Conservation (phyloP, 805 yeast genomes). For the Nakazawaea holstii region DNA sequence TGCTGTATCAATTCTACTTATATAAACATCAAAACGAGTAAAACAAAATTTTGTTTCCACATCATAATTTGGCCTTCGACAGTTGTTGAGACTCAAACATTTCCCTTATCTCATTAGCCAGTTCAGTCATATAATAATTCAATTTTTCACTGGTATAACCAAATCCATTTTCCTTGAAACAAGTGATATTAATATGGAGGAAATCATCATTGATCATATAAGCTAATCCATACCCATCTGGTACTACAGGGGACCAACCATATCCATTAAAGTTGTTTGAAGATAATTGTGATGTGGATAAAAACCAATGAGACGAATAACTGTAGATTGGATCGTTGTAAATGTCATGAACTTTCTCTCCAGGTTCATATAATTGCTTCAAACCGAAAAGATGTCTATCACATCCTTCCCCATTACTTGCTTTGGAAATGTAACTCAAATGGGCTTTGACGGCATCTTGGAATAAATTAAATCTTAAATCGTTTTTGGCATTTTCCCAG, state of each 20-base stretch:
- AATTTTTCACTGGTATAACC: slow-evolving; percentile 50
- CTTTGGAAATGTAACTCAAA: slow-evolving; percentile 64
- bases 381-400: slow-evolving; percentile 93
- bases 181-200: slow-evolving; percentile 80
- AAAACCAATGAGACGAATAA: slow-evolving; percentile 79
- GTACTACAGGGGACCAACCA: slow-evolving; percentile 95
- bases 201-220: slow-evolving; percentile 86
- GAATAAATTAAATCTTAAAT: slow-evolving; percentile 61
- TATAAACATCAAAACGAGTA: not conserved
- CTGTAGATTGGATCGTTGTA: slow-evolving; percentile 71
- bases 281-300: slow-evolving; percentile 86
- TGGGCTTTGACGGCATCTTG: slow-evolving; percentile 72
- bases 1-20: no score
- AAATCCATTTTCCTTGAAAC: slow-evolving; percentile 57
- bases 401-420: slow-evolving; percentile 82
- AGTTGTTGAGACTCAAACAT: slow-evolving; percentile 33
- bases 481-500: slow-evolving; percentile 50
- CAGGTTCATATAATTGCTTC: slow-evolving; percentile 58
- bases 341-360: slow-evolving; percentile 59
- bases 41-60: not conserved
- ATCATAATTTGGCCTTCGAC: slow-evolving; percentile 6
- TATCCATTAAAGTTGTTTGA: slow-evolving; percentile 83
- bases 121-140: slow-evolving; percentile 63
- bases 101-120: slow-evolving; percentile 78
- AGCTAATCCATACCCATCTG: slow-evolving; percentile 90